Conservation (phyloP, 1,284 basidiomycete genomes). For the Sporisorium exsertum region DNA sequence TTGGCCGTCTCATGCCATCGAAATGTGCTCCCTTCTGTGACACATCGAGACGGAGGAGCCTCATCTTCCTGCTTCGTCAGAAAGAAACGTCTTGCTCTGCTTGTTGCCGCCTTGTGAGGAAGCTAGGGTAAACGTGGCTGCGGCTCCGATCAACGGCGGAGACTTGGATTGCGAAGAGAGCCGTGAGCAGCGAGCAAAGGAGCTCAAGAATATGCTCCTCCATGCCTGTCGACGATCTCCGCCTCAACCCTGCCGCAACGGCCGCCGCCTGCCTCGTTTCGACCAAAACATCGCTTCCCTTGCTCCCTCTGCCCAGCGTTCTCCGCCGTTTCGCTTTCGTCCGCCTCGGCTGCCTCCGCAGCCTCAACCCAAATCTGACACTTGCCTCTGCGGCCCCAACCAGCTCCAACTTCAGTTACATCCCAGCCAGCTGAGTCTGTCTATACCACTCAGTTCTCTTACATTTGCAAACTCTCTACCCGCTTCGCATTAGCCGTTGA, state of each 20-base stretch:
- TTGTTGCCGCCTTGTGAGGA: background rate
- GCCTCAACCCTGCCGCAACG: conserved; percentile 10
- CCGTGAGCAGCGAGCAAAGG: background rate
- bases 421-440: background rate
- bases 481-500: background rate
- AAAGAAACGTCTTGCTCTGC: background rate
- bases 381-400: background rate
- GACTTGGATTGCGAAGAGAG: background rate
- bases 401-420: background rate
- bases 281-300: conserved; percentile 13
- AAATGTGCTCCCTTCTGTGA: conserved; percentile 14
- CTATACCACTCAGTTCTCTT: background rate
- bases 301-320: background rate
- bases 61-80: background rate
- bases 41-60: background rate
- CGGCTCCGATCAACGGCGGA: background rate
- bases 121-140: background rate
- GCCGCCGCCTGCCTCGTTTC: conserved; percentile 8
- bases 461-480: conserved; percentile 1
- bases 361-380: background rate
- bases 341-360: background rate
- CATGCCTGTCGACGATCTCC: conserved; percentile 9
- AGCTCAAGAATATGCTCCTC: background rate
- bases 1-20: background rate
- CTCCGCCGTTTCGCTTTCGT: background rate